phyloP scores from a whole-genome alignment of 2,329 filamentous ascomycete genomes.

The Acarospora socialis region DNA sequence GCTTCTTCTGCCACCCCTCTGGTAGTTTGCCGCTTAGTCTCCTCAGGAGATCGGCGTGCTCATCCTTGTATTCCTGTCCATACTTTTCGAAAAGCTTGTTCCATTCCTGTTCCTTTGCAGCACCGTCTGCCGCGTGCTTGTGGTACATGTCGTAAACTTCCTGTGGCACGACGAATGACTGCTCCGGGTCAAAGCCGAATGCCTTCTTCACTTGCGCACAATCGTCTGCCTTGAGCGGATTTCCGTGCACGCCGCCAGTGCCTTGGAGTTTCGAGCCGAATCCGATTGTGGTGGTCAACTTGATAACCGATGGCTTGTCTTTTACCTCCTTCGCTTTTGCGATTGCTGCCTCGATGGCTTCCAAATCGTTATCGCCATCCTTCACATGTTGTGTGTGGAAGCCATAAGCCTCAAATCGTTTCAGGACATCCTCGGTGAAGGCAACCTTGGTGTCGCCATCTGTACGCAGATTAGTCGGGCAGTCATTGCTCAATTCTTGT shows the following conservation, averaged over 20 bases:
- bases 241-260: conserved; percentile 90
- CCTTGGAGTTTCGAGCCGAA: conserved; percentile 88
- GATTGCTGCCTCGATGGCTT: conserved; percentile 77
- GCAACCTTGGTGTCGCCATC: conserved; percentile 92
- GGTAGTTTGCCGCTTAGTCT: conserved; percentile 73
- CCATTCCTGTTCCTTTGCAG: conserved; percentile 86
- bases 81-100: conserved; percentile 88
- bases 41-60: conserved; percentile 68
- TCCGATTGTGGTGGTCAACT: conserved; percentile 93
- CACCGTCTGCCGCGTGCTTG: conserved; percentile 74
- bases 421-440: conserved; percentile 91
- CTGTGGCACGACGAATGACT: conserved; percentile 87
- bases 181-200: conserved; percentile 90
- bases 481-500: conserved; percentile 3
- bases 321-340: conserved; percentile 72
- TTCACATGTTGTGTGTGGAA: conserved; percentile 81
- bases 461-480: conserved; percentile 19
- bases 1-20: conserved; percentile 87
- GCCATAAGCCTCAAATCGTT: conserved; percentile 93
- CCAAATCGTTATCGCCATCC: conserved; percentile 80
- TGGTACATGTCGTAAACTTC: conserved; percentile 84
- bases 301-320: conserved; percentile 94
- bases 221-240: conserved; percentile 88
- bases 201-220: conserved; percentile 84
- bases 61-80: conserved; percentile 57